These are phyloP conservation scores for Cladosporium sp. DNA, from an alignment of 2,329 filamentous ascomycete species.

Conservation along the genomic window DNA sequence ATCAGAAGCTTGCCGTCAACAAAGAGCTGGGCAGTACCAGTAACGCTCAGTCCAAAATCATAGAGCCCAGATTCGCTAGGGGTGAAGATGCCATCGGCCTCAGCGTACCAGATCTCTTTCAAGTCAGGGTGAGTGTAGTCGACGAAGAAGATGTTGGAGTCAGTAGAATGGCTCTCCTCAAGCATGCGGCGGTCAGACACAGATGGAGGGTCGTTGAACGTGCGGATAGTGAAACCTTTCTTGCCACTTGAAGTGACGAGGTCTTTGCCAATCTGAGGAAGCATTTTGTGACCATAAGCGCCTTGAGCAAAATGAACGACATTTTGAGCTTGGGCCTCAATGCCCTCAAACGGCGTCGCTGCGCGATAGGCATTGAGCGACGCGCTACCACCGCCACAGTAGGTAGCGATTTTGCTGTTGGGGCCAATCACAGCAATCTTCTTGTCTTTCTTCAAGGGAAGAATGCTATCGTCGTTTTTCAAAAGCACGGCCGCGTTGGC, in stretches of 20 bases:
- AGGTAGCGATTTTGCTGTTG: conserved; percentile 65
- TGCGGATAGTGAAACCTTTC: background rate
- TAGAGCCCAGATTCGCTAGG: conserved; percentile 58
- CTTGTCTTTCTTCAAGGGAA: conserved; percentile 51
- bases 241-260: background rate
- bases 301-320: conserved; percentile 27
- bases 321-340: conserved; percentile 19
- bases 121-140: conserved; percentile 46
- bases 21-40: background rate
- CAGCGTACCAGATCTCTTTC: conserved; percentile 36
- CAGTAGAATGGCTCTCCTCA: conserved; percentile 20
- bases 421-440: conserved; percentile 70
- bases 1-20: background rate
- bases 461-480: conserved; percentile 59
- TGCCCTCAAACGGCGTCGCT: background rate
- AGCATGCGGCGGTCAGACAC: conserved; percentile 28
- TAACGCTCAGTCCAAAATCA: conserved; percentile 56
- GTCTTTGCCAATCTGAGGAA: background rate
- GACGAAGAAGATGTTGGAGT: conserved; percentile 42
- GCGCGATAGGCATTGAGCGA: background rate
- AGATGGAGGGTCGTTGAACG: conserved; percentile 18
- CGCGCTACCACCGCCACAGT: conserved; percentile 15
- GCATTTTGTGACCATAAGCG: conserved; percentile 16
- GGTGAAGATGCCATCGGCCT: conserved; percentile 53
- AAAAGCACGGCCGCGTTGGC: conserved; percentile 37